Evolutionary conservation across 2,329 filamentous ascomycete species (phyloP), one percentile per base, ranked within the genome.

Genomic region (Sclerotinia glacialis): DNA sequence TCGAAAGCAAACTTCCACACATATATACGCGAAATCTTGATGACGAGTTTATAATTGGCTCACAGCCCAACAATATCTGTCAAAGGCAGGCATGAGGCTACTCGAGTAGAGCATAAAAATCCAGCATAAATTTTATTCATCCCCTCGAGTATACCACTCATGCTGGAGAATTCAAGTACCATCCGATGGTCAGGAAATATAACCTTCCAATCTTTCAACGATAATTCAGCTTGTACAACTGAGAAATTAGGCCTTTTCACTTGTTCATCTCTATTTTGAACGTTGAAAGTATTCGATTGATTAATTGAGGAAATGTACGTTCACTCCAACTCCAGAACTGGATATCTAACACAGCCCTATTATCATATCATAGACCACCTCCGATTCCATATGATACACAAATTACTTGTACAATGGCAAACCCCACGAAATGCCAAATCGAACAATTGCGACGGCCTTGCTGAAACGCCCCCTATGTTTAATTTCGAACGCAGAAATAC

Each of bases 271-370:
- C 37, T 16, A 11, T 34, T 34, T 31, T 54, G 52, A 54, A 37
- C n/a, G n/a, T 54, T 54, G 28, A 7, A 49, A 54, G 18, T 54
- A 37, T 31, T n/a, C 14, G n/a, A 18, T 34, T 54, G 28, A 21
- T 31, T 28, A 11, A 31, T 6, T 21, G n/a, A 54, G 28, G 52
- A 54, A 18, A 54, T 37, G 21, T 37, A 21, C 18, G 18, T 54
- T 31, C 34, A 23, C 53, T 49, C 28, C n/a, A 60, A 60, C 58
- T 37, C 44, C 44, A 34, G 42, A 34, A 34, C 56, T 60, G 28
- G 28, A 34, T 60, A 60, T 60, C 56, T 47, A 60, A 28, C 28
- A 47, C 42, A 60, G 42, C 56, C 47, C 56, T 47, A 60, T 47
- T 26, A 60, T 60, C 56, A 47, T 47, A 47, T 47, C 56, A 47